Conservation (phyloP, 2,329 filamentous ascomycete genomes). For the Beauveria pseudobassiana region DNA sequence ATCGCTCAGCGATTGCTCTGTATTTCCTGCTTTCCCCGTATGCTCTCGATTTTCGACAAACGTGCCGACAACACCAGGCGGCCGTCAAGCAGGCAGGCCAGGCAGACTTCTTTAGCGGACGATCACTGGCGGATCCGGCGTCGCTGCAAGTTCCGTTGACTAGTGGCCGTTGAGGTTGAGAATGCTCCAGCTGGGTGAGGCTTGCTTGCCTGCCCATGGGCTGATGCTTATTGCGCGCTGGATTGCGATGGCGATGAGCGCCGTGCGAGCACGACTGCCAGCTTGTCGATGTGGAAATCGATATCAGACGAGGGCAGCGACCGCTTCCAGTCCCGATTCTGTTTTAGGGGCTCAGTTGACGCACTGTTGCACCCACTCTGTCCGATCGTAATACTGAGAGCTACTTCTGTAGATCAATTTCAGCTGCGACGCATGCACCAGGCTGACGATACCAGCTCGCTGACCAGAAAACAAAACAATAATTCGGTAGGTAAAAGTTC, state of each 20-base stretch:
- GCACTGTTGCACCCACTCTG: too few species aligned
- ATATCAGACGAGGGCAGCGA: too few species aligned
- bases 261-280: too few species aligned
- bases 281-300: too few species aligned
- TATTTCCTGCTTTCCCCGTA: too few species aligned
- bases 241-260: too few species aligned
- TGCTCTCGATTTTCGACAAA: too few species aligned
- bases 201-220: neutral
- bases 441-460: neutral
- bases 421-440: neutral
- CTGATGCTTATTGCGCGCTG: too few species aligned
- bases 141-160: neutral
- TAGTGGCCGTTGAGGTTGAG: neutral
- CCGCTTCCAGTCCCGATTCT: too few species aligned
- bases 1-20: too few species aligned
- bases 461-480: neutral
- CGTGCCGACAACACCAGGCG: neutral
- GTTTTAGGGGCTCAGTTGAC: too few species aligned
- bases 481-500: neutral
- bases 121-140: constrained; percentile 1
- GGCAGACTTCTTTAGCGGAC: neutral
- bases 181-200: neutral
- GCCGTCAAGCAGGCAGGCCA: constrained; percentile 1
- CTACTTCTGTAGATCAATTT: neutral
- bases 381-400: neutral